phyloP scores from a whole-genome alignment of 306 rosid genomes.

The Calophaca sinica region DNA sequence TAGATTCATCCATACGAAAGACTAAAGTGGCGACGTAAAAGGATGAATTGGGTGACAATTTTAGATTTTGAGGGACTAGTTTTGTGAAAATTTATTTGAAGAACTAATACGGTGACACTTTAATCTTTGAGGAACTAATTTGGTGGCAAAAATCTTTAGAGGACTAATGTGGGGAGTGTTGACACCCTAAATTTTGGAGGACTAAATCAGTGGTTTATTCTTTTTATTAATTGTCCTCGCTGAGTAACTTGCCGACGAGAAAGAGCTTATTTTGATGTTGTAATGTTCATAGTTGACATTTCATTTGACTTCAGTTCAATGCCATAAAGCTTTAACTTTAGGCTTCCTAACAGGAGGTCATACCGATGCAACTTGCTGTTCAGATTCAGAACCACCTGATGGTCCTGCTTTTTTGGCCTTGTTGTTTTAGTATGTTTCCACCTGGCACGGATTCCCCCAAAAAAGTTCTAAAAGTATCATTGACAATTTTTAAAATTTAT shows the following conservation, averaged over 20 bases:
- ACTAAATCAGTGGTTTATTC: not conserved
- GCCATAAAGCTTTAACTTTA: conserved; percentile 8
- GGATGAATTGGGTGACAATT: not conserved
- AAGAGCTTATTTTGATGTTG: conserved; percentile 27
- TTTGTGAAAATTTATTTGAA: not conserved
- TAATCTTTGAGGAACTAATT: not conserved
- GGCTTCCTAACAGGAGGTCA: conserved; percentile 4
- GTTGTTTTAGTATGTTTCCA: conserved; percentile 9
- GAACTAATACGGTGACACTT: conserved; percentile 7
- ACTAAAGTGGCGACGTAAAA: not conserved
- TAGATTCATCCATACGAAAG: not conserved
- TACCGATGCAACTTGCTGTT: conserved; percentile 2
- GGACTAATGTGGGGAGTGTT: not conserved
- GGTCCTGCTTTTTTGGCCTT: conserved; percentile 21
- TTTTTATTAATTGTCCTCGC: conserved; percentile 22
- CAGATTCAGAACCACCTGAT: not conserved
- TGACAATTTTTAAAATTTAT: not conserved
- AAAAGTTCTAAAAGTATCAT: not conserved
- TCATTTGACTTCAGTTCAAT: not conserved
- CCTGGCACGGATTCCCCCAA: not conserved
- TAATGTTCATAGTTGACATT: not conserved
- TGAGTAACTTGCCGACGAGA: not conserved
- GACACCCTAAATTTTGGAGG: not conserved
- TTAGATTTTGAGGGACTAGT: conserved; percentile 6
- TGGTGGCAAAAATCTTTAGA: not conserved